Percentiles rank a stretch among this genome's conserved stretches.
phyloP scores from a whole-genome alignment of 768 basidiomycete genomes.

The Crassisporium funariophilum region DNA sequence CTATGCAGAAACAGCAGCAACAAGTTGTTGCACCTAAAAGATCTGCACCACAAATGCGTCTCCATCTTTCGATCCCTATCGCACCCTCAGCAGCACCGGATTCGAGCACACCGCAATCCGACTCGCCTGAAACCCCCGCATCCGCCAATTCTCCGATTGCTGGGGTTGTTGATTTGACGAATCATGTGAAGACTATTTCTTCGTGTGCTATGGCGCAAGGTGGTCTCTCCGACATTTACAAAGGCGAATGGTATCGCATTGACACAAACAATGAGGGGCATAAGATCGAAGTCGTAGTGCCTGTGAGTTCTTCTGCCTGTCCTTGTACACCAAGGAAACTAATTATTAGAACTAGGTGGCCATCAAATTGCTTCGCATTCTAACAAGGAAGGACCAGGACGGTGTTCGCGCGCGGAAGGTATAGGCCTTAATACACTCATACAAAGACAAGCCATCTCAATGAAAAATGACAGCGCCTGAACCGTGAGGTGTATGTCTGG shows the following conservation, averaged over 20 bases:
- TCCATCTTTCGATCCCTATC: conserved; percentile 13
- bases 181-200: conserved; percentile 24
- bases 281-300: conserved; percentile 14
- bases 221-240: conserved; percentile 51
- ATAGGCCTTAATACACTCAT: background rate
- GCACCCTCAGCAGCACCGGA: background rate
- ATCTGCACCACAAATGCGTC: conserved; percentile 9
- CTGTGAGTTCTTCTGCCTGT: background rate
- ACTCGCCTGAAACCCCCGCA: conserved; percentile 30
- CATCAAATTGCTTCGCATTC: conserved; percentile 45
- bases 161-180: conserved; percentile 36
- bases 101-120: conserved; percentile 17
- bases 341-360: conserved; percentile 38
- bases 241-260: conserved; percentile 35
- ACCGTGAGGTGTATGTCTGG: conserved; percentile 50
- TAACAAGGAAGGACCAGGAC: conserved; percentile 31
- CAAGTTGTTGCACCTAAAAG: background rate
- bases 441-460: no score
- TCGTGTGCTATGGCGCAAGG: conserved; percentile 44
- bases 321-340: background rate
- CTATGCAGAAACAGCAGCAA: no score
- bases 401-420: conserved; percentile 40
- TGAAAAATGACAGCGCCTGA: conserved; percentile 49
- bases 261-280: conserved; percentile 2
- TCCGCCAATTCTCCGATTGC: conserved; percentile 31